These are phyloP conservation scores for Syncephalastrum monosporum DNA, from an alignment of 371 early-diverging fungal genomes.

Conservation along the genomic window DNA sequence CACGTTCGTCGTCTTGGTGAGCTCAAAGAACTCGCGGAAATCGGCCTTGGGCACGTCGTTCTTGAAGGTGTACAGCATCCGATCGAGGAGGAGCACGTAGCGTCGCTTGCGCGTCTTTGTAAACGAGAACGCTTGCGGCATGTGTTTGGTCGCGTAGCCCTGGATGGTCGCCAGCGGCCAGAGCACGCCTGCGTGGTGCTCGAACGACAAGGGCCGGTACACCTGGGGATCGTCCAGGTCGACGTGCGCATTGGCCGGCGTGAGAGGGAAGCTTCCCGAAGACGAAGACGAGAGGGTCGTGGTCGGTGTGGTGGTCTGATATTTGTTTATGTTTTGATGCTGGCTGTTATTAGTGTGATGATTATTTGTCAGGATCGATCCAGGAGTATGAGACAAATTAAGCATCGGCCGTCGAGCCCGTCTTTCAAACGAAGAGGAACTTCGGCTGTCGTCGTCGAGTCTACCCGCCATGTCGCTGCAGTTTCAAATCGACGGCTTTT, in stretches of 20 bases:
- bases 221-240: conserved; percentile 7
- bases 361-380: no score
- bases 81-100: conserved; percentile 32
- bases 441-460: no score
- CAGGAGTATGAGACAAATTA: no score
- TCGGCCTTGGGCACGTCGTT: conserved; percentile 18
- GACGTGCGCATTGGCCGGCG: background rate
- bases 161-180: conserved; percentile 26
- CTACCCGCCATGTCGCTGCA: no score
- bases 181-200: conserved; percentile 6
- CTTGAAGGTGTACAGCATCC: conserved; percentile 36
- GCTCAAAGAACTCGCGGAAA: conserved; percentile 34
- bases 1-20: conserved; percentile 29
- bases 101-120: conserved; percentile 29
- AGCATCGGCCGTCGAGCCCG: no score
- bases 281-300: no score
- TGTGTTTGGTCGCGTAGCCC: conserved; percentile 38
- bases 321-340: no score
- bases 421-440: no score
- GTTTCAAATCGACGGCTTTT: no score
- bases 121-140: conserved; percentile 34
- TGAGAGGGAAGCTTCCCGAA: no score
- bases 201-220: conserved; percentile 7
- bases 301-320: no score
- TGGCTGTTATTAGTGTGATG: no score